Evolutionary conservation across 371 early-diverging fungal genomes (phyloP), one percentile per base, ranked within the genome.

Genomic region (Rhizopus arrhizus): DNA sequence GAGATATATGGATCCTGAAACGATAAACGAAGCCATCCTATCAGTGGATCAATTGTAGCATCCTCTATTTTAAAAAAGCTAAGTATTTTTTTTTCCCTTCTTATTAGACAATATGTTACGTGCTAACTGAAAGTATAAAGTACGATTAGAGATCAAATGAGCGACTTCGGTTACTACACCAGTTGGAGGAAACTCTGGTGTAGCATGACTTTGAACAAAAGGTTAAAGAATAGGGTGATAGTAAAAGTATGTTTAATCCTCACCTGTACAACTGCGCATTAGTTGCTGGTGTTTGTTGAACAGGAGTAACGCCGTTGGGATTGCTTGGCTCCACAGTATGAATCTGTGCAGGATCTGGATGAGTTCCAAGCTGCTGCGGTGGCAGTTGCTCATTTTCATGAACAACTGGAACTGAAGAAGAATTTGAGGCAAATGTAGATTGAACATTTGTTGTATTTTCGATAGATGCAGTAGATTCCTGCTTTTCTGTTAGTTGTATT

Each of bases 1-100:
- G 80, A 77, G 13, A 80, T 75, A 13, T 72, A 65, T 15, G 58
- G 53, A 56, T 80, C 80, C 48, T 70, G 66, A 59, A 73, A 80
- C 2, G 80, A 80, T 16, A 75, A 60, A 38, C 75, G 65, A 48
- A 80, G 55, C 63, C 80, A 77, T 33, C 70, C 70, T 34, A 80
- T 60, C 56, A 80, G 57, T 10, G 80, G 80, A 13, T 80, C 80
- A 56, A 80, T 80, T 4, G 80, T 80, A 1, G 77, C 80, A 61
- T 80, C 77, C 28, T 69, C 80, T 80, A 64, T 2, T 15, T 5
- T 5, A 51, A 13, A 13, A 36, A 36, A 9, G 6, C 9, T 36
- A 11, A 36, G 28, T 34, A 16, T 46, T 15, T 52, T 12, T 9
- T 11, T 36, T 9, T 36, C 9, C 36, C 11, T 36, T 6, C 36